Conservation (phyloP, 2,329 filamentous ascomycete genomes). For the Trichoderma koningii region DNA sequence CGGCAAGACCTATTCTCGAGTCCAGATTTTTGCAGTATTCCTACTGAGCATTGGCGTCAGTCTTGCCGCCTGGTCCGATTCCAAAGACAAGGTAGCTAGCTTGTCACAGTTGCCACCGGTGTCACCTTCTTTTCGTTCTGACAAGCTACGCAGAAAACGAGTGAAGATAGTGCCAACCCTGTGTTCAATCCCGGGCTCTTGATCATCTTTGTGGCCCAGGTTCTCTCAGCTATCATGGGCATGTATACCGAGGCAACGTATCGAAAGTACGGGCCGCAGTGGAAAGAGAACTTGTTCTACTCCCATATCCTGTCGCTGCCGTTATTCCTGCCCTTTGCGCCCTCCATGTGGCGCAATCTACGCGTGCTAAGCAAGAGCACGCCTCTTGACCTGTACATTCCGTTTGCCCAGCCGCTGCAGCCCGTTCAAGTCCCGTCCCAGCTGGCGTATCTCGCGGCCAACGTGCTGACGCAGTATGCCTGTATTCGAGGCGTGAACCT, state of each 20-base stretch:
- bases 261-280: conserved; percentile 79
- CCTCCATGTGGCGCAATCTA: conserved; percentile 66
- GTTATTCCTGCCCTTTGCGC: conserved; percentile 72
- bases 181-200: conserved; percentile 66
- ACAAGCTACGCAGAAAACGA: conserved; percentile 7
- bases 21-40: conserved; percentile 79
- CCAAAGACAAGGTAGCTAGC: conserved; percentile 69
- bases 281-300: conserved; percentile 97
- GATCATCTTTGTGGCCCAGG: conserved; percentile 83
- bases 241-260: conserved; percentile 94
- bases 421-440: conserved; percentile 60
- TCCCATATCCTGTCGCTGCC: conserved; percentile 76
- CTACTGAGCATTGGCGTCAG: conserved; percentile 85
- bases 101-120: not conserved
- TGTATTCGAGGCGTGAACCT: conserved; percentile 96
- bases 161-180: conserved; percentile 31
- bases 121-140: not conserved
- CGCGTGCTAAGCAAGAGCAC: conserved; percentile 62
- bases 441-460: conserved; percentile 69
- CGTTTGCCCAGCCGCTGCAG: conserved; percentile 28
- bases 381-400: conserved; percentile 48
- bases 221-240: conserved; percentile 91
- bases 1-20: conserved; percentile 78
- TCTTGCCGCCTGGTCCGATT: conserved; percentile 86
- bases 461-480: conserved; percentile 87